Base-by-base conservation (phyloP, 2,329 filamentous ascomycete species). In the Talaromyces sp. region DNA sequence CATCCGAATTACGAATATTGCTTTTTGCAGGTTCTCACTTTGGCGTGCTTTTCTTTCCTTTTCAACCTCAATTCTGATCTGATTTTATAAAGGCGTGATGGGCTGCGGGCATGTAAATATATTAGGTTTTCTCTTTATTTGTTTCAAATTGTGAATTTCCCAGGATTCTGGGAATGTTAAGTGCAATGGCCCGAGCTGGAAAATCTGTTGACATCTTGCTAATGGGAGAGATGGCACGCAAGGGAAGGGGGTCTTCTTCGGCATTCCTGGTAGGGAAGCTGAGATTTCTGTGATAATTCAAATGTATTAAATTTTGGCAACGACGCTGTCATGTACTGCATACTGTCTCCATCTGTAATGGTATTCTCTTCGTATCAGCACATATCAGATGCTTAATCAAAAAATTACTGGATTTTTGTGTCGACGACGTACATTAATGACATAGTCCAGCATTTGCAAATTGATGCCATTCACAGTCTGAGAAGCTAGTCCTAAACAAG, bases 1-100 rank as follows among this genome's bases (percentile, higher is more conserved):
- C 52, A 57, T 57, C 61, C 50, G 61, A 63, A 56, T 63, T 63
- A 63, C 61, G 61, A 63, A 54, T 63, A 43, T 63, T 63, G 52
- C 39, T 56, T 22, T 47, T 33, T 57, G 41, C 61, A 57, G 50
- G 52, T 56, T 56, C 50, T 63, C 61, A 56, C 41, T 56, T 57
- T 43, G 52, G 39, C 48, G 61, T 63, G 27, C 27, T 43, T 37
- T 47, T 19, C 33, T 43, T 39, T 57, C 35, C 41, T 63, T 63
- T 56, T 27, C 22, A 24, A 37, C 54, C 13, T 43, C 13, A 19
- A 33, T 62, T 56, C n/a, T 27, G 37, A 48, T 43, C 27, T 31
- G 27, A 27, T 43, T 54, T 48, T 27, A 16, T 37, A 24, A 24
- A n/a, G 61, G 61, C 52, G 61, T 47, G 61, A 19, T 47, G 41